Evolutionary conservation across 225 moss, liverwort and hornwort species (phyloP), one percentile per base, ranked within the genome.

Genomic region (Lunularia cruciata): DNA sequence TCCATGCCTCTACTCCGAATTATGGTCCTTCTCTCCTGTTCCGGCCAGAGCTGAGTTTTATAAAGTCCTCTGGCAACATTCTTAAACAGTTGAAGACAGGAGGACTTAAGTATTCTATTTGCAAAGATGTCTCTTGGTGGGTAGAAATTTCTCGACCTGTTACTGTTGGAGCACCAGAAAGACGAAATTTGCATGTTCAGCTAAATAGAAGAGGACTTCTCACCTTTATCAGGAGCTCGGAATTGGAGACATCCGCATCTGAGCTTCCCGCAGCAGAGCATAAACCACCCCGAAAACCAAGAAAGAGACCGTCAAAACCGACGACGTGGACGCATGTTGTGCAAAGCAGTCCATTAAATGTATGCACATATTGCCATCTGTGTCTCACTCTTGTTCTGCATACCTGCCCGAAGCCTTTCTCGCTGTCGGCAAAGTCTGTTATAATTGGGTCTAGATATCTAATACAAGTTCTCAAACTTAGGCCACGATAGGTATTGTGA

Each of bases 261-360:
- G 73, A 73, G 18, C 3, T 45, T 28, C 69, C 68, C 1, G 22
- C 49, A 63, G 35, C 34, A 51, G 18, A 34, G 20, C 47, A 33
- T 33, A 78, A 69, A 69, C 8, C 57, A 55, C 31, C 69, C 39
- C 39, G 63, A 32, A 68, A 55, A n/a, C 13, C 63, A 28, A 73
- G 73, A 56, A 72, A 72, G 73, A 63, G 69, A 69, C n/a, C 10
- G 47, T n/a, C 49, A 54, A 73, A 69, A 34, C 47, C 22, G 63
- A 69, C 57, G 62, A 35, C 47, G 12, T 27, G 3, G 39, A 57
- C 6, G 69, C 30, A 20, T n/a, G 5, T 25, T 47, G 68, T 56
- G 38, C 48, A 69, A 57, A 73, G 52, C 51, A 62, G 34, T 5
- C 48, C 62, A 22, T 60, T 58, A 4, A 32, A 53, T 43, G 77